These are phyloP conservation scores for Colletotrichum agaves DNA, from an alignment of 2,329 filamentous ascomycete genomes.

Conservation along the genomic window DNA sequence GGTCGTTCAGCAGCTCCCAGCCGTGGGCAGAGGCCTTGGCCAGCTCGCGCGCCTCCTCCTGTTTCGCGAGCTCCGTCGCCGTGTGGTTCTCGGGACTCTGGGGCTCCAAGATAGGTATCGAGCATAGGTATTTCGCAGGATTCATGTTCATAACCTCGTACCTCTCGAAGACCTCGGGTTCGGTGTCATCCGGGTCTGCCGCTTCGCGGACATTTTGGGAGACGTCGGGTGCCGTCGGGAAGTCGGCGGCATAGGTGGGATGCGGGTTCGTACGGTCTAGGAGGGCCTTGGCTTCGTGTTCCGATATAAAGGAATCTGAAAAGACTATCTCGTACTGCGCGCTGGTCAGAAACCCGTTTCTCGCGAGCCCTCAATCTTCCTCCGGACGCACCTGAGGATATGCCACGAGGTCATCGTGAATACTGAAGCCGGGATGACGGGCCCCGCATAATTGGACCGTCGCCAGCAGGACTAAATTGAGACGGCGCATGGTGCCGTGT, in stretches of 20 bases:
- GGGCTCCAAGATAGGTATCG: conserved; percentile 77
- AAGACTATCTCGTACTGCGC: conserved; percentile 83
- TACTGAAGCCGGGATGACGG: conserved; percentile 75
- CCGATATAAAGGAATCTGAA: conserved; percentile 76
- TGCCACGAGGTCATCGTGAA: conserved; percentile 87
- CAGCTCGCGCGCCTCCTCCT: conserved; percentile 83
- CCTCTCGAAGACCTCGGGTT: conserved; percentile 50
- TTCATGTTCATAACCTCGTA: conserved; percentile 83
- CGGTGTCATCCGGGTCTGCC: conserved; percentile 44
- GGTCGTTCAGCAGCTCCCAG: conserved; percentile 80
- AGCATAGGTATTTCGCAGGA: conserved; percentile 82
- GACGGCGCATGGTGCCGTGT: conserved; percentile 62
- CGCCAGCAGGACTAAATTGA: conserved; percentile 56
- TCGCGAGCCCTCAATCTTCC: conserved; percentile 3
- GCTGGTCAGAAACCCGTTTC: conserved; percentile 4
- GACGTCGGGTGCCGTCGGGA: conserved; percentile 53
- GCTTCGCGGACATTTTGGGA: conserved; percentile 50
- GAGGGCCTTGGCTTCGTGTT: conserved; percentile 73
- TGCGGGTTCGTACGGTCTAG: conserved; percentile 56
- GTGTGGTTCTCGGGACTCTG: conserved; percentile 69
- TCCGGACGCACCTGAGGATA: conserved; percentile 78
- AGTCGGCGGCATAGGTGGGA: conserved; percentile 53
- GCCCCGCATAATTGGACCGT: conserved; percentile 58
- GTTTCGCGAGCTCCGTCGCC: conserved; percentile 73
- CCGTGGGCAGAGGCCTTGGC: conserved; percentile 80